phyloP scores from a whole-genome alignment of 345 rosid genomes.

The Psidium guajava region DNA sequence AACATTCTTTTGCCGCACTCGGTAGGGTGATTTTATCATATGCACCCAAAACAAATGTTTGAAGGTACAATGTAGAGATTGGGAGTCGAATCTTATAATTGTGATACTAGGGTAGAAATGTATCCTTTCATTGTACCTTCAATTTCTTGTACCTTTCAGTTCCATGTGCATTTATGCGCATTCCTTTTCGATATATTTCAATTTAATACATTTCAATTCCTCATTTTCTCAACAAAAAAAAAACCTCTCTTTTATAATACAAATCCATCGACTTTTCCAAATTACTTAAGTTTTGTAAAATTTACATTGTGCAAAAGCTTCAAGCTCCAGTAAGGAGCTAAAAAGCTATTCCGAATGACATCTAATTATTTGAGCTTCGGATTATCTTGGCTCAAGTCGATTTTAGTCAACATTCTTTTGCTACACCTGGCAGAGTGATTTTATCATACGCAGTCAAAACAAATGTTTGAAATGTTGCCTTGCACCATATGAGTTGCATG shows the following conservation, averaged over 20 bases:
- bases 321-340: neutral
- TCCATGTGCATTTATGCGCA: neutral
- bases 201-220: neutral
- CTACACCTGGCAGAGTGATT: fast-evolving
- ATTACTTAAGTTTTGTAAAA: neutral
- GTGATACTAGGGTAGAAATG: no score
- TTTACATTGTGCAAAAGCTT: neutral
- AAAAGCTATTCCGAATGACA: neutral
- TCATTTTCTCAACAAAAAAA: no score
- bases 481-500: neutral
- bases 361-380: neutral
- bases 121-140: neutral
- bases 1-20: neutral
- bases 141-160: neutral
- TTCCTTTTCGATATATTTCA: neutral
- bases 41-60: fast-evolving
- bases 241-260: neutral
- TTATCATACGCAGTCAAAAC: neutral
- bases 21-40: neutral
- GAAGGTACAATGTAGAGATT: neutral
- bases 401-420: neutral
- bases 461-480: neutral
- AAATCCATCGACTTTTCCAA: neutral
- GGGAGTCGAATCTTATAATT: no score
- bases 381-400: neutral